These are phyloP conservation scores for Cudoniella acicularis DNA, from an alignment of 495 filamentous ascomycete genomes.

Conservation along the genomic window DNA sequence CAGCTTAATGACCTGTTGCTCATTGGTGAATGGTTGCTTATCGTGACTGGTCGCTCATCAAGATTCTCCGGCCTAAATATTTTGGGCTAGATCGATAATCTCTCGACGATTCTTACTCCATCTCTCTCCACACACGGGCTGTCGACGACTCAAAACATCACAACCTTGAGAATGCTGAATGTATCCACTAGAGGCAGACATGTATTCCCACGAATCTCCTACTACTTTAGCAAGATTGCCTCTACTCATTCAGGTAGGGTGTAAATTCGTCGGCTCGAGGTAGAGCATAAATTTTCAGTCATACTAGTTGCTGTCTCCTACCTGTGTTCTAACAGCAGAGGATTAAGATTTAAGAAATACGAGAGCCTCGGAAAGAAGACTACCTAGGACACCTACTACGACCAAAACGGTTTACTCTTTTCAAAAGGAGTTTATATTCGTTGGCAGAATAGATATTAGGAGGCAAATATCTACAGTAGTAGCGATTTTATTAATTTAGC, in stretches of 20 bases:
- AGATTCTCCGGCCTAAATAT: no score
- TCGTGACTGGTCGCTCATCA: no score
- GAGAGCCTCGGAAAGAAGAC: slow-evolving; percentile 17
- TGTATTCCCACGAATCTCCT: slow-evolving; percentile 9
- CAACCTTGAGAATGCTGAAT: not conserved
- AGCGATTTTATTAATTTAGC: slow-evolving; percentile 27
- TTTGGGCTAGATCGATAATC: no score
- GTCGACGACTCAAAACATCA: slow-evolving; percentile 8
- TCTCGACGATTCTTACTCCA: no score
- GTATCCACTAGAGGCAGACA: not conserved
- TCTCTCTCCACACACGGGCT: no score
- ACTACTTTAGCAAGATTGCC: slow-evolving; percentile 1
- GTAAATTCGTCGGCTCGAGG: slow-evolving; percentile 27
- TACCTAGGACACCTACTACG: slow-evolving; percentile 34
- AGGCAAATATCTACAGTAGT: slow-evolving; percentile 28
- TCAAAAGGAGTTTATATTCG: slow-evolving; percentile 30
- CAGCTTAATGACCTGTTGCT: no score
- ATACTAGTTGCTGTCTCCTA: slow-evolving; percentile 21
- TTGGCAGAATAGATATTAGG: slow-evolving; percentile 26
- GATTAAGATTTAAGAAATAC: slow-evolving; percentile 25
- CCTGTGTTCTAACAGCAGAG: slow-evolving; percentile 22
- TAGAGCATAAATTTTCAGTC: slow-evolving; percentile 36
- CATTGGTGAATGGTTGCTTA: no score
- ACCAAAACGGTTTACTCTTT: slow-evolving; percentile 24
- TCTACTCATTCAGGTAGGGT: slow-evolving; percentile 9